These are phyloP conservation scores for Pseudopediastrum boryanum DNA, from an alignment of 139 green algal species.

Conservation along the genomic window DNA sequence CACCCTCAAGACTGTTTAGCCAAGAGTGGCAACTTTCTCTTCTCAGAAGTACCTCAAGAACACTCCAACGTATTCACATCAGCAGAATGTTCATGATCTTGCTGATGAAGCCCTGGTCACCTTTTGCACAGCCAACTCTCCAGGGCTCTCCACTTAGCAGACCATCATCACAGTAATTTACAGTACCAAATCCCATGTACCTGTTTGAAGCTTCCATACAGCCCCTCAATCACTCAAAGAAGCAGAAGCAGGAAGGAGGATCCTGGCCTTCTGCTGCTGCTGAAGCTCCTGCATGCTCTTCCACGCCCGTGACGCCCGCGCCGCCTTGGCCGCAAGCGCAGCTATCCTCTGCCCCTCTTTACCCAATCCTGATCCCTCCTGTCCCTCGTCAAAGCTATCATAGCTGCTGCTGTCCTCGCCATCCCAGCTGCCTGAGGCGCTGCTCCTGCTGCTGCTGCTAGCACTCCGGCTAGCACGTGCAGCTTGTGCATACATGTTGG, in stretches of 20 bases:
- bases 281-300: conserved; percentile 43
- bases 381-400: neutral
- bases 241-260: conserved; percentile 20
- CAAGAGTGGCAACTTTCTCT: no score
- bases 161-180: no score
- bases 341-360: conserved; percentile 42
- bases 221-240: no score
- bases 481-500: conserved; percentile 34
- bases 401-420: conserved; percentile 13
- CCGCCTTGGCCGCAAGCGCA: conserved; percentile 44
- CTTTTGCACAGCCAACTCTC: no score
- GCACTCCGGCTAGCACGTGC: neutral
- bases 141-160: no score
- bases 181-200: no score
- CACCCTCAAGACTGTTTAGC: no score
- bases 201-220: no score
- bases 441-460: neutral
- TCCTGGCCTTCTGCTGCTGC: neutral
- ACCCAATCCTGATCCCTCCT: neutral
- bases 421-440: neutral
- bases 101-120: no score
- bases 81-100: no score
- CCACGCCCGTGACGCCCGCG: conserved; percentile 42
- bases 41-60: no score
- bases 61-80: no score